Evolutionary conservation across 2,329 filamentous ascomycete genomes (phyloP), one percentile per base, ranked within the genome.

Genomic region (Zalaria sp.): DNA sequence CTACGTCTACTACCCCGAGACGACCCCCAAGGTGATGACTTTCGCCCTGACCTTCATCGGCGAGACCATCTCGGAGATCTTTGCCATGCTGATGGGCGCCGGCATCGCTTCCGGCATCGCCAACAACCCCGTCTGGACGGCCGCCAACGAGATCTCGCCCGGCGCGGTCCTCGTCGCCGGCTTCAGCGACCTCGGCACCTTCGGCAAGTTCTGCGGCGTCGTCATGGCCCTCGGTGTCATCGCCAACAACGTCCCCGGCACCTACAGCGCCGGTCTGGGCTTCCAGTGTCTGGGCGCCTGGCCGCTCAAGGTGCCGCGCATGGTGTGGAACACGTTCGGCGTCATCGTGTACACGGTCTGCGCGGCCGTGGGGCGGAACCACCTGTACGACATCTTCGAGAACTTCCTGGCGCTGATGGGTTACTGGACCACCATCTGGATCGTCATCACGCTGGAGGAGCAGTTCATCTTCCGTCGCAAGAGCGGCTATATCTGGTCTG

Each of bases 361-460:
- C 45, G 64, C 62, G 4, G 58, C 67, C 40, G 65, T 61, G 3
- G 66, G 65, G 1, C 59, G 63, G 1, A 58, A 66, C 39, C 55
- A 58, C 34, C 52, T 69, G 1, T 67, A 64, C 46, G 53, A 60
- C 28, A 61, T 68, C 35, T 66, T 67, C 46, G 55, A 63, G 40
- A 60, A 64, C 42, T 66, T 68, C 42, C 51, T 69, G 10, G 62
- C 65, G 5, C 46, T 69, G 11, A 68, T 69, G 48, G 62, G 64
- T 4, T 68, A 69, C 46, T 69, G 65, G 65, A 50, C 64, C 5
- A 53, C 58, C 18, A 61, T 63, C 32, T 68, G 60, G 57, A 49
- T 67, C 38, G 57, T 58, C 31, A 64, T 68, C 35, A 53, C 61
- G 4, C 37, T 66, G 2, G 56, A 66, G 43, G 61, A 68, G 46